A percentile compares a stretch with the other conserved stretches of the same genome.
phyloP scores from a whole-genome alignment of 2,329 filamentous ascomycete genomes.

The Daldinia eschscholtzii region DNA sequence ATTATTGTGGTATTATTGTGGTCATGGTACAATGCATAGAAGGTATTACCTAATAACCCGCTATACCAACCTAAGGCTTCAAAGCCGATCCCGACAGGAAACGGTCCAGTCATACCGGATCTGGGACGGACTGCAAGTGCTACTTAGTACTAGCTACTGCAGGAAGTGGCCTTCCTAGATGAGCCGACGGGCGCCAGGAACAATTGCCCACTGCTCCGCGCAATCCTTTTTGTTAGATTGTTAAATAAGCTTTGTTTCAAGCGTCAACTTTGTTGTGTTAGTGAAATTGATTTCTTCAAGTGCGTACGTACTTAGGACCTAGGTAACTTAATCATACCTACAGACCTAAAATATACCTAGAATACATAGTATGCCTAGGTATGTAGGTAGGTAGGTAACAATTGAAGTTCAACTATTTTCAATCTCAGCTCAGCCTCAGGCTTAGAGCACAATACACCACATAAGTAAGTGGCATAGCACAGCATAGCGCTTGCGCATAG shows the following conservation, averaged over 20 bases:
- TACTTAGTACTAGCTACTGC: constrained; percentile 9
- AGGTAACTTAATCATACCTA: not conserved
- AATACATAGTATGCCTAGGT: too few relatives aligned
- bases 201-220: constrained; percentile 18
- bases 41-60: constrained; percentile 21
- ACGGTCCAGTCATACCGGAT: not conserved
- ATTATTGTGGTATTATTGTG: too few relatives aligned
- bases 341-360: not conserved
- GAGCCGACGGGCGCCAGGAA: constrained; percentile 26
- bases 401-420: not conserved
- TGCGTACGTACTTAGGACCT: not conserved
- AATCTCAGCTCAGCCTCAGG: constrained; percentile 2
- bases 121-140: not conserved
- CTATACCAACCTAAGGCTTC: constrained; percentile 20
- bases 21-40: constrained; percentile 11
- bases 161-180: constrained; percentile 21
- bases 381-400: not conserved
- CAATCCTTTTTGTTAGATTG: constrained; percentile 25
- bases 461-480: not conserved
- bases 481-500: not conserved
- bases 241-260: constrained; percentile 40
- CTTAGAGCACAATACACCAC: not conserved
- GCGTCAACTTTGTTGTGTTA: constrained; percentile 3
- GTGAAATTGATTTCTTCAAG: not conserved
- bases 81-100: constrained; percentile 5